Base-by-base conservation (phyloP, 1,284 basidiomycete genomes). In the Waitea zeae region DNA sequence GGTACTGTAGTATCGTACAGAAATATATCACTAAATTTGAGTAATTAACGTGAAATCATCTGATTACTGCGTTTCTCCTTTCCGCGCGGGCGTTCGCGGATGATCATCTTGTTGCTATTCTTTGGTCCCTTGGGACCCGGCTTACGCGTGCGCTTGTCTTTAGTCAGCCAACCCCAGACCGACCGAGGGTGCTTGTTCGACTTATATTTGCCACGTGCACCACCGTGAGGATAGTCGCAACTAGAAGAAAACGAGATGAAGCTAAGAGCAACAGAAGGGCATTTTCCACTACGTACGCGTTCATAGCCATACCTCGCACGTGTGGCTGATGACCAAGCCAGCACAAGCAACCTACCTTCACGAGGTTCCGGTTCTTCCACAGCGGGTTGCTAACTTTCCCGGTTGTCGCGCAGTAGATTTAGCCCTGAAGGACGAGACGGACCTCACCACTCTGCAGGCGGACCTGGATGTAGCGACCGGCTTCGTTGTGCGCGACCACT, bases 301-400 rank as follows among this genome's bases (percentile, higher is more conserved):
- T 98, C 93, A 96, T 97, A 17, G 93, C 93, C 42, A 96, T 78
- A 79, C 93, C 93, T 53, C 93, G 77, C 20, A 96, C 89, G 42
- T 73, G 73, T 2, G 93, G 93, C 46, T 82, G 60, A 45, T 74
- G 59, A 26, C 93, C 93, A 18, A 97, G 58, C 88, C 90, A 95
- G 33, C 95, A 67, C 34, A 64, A 66, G 42, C 93, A 59, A 30
- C 93, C 93, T 12, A 95, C 93, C 58, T 98, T 98, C 29, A 90
- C 93, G 30, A 97, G 58, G 33, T 64, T 72, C 15, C 75, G 62
- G 45, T 81, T 76, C 56, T 89, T 84, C 75, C 89, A 90, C 44
- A 95, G 64, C 37, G 79, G 69, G 56, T 98, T 98, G 61, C 84
- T 88, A 39, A 97, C 90, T 39, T 74, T 75, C 2, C 95, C 93